phyloP scores from a whole-genome alignment of 208 protist genomes.

The Trypanosoma cruzi region DNA sequence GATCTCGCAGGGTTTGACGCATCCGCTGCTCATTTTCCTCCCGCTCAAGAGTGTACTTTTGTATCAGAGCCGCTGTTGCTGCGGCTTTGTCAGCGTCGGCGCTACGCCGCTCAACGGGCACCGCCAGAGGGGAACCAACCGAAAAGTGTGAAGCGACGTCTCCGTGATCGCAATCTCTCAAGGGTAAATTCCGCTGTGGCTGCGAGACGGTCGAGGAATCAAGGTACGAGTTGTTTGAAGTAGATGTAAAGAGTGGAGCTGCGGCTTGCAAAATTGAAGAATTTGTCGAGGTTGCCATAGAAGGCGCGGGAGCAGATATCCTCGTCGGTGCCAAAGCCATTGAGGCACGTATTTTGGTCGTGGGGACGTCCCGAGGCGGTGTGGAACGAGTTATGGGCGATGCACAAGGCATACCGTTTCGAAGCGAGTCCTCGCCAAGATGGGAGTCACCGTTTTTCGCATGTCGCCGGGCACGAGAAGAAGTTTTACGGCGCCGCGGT shows the following conservation, averaged over 20 bases:
- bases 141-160: neutral
- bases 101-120: neutral
- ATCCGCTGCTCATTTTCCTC: slow-evolving; percentile 3
- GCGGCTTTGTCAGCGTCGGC: neutral
- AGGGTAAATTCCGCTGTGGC: neutral
- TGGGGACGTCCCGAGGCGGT: neutral
- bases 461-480: neutral
- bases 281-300: slow-evolving; percentile 4
- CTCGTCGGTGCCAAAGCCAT: neutral
- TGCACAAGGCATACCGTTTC: neutral
- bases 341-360: neutral
- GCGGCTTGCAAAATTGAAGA: slow-evolving; percentile 4
- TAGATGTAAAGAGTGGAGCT: slow-evolving; percentile 7
- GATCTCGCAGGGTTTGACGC: neutral
- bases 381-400: neutral
- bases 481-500: neutral
- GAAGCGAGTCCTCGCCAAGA: neutral
- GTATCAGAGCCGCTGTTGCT: neutral
- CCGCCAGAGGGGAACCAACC: neutral
- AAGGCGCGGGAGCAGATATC: neutral
- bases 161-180: neutral
- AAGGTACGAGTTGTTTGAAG: slow-evolving; percentile 1
- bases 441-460: neutral
- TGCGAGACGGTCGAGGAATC: slow-evolving; percentile 8
- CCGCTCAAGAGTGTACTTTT: slow-evolving; percentile 6